These are phyloP conservation scores for Fusarium veterinarium DNA, from an alignment of 2,329 filamentous ascomycete species.

Conservation along the genomic window DNA sequence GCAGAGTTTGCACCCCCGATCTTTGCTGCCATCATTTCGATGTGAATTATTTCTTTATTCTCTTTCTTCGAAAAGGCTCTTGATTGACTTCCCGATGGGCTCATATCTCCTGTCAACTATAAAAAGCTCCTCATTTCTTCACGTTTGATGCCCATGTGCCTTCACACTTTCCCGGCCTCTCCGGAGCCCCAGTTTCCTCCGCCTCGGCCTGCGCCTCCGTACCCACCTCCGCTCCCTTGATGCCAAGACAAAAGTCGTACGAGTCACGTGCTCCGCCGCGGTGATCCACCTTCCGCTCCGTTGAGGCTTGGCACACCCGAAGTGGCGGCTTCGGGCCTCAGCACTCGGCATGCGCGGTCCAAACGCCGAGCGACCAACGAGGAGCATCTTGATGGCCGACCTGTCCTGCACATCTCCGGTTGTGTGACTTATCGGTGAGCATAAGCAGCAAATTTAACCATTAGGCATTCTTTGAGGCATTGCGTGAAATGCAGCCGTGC, in stretches of 20 bases:
- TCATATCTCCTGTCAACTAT: background rate
- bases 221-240: slow-evolving; percentile 10
- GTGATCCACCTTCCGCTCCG: slow-evolving; percentile 30
- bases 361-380: slow-evolving; percentile 9
- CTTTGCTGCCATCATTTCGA: background rate
- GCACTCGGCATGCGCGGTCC: slow-evolving; percentile 4
- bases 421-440: slow-evolving; percentile 7
- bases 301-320: slow-evolving; percentile 17
- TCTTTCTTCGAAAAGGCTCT: background rate
- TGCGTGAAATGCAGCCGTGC: background rate
- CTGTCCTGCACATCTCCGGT: background rate
- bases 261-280: slow-evolving; percentile 43
- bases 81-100: background rate
- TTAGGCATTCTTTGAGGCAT: background rate
- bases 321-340: slow-evolving; percentile 25
- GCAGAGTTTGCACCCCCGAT: background rate
- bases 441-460: background rate
- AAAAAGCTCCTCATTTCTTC: background rate
- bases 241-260: slow-evolving; percentile 25
- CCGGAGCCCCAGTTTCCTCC: slow-evolving; percentile 9
- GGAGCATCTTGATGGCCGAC: background rate
- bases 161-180: slow-evolving; percentile 3
- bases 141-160: background rate
- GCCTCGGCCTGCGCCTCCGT: slow-evolving; percentile 6
- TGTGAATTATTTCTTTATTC: background rate